phyloP scores from a whole-genome alignment of 768 basidiomycete genomes.

The Psilocybe sp. region DNA sequence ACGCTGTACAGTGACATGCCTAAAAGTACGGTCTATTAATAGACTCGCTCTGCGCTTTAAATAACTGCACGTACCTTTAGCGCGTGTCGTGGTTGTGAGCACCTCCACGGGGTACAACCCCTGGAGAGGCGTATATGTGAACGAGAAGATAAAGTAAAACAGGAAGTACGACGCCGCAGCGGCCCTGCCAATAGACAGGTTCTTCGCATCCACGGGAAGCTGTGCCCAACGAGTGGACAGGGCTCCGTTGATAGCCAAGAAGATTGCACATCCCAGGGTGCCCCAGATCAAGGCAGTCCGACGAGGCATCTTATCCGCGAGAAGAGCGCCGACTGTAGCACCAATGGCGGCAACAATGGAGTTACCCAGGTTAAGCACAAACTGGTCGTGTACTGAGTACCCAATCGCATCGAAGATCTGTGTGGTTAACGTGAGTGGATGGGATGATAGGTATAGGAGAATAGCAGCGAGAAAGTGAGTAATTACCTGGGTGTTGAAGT shows the following conservation, averaged over 20 bases:
- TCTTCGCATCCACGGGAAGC: neutral
- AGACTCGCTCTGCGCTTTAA: no score
- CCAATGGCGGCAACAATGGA: neutral
- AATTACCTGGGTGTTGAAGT: neutral
- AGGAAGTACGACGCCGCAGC: slow-evolving; percentile 1
- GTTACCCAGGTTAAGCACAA: neutral
- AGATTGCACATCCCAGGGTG: neutral
- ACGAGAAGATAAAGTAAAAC: neutral
- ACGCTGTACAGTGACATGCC: neutral
- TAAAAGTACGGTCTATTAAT: neutral
- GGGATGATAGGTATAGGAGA: no score
- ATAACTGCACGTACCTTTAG: neutral
- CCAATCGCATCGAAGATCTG: slow-evolving; percentile 2
- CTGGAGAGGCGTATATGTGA: neutral
- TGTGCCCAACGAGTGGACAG: neutral
- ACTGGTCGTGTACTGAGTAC: neutral
- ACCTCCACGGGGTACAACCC: neutral
- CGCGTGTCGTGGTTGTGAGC: neutral
- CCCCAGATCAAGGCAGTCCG: neutral
- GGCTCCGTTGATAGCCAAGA: neutral
- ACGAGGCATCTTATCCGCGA: neutral
- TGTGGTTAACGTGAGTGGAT: no score
- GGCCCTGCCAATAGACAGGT: neutral
- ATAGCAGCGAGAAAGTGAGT: neutral
- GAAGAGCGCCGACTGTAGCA: neutral